Conservation (phyloP, 139 green algal genomes). For the Trebouxia sp. region DNA sequence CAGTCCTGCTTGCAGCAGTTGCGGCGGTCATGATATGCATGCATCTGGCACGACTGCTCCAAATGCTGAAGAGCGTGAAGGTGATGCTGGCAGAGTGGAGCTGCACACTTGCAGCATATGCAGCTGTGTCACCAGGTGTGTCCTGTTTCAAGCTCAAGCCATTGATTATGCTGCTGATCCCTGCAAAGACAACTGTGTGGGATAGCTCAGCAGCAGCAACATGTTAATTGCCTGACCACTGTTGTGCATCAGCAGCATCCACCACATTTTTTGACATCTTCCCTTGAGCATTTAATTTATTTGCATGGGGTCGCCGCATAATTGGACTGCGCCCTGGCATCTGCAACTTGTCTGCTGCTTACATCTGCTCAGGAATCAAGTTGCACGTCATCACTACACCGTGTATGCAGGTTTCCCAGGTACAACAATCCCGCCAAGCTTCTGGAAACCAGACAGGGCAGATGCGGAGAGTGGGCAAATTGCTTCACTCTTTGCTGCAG, state of each 20-base stretch:
- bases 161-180: too few species aligned
- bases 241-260: too few species aligned
- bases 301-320: too few species aligned
- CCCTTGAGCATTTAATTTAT: too few species aligned
- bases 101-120: conserved; percentile 60
- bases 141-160: neutral
- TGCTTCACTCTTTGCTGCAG: conserved; percentile 72
- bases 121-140: conserved; percentile 8
- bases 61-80: conserved; percentile 48
- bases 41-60: conserved; percentile 26
- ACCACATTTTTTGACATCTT: too few species aligned
- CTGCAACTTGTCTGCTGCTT: neutral
- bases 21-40: conserved; percentile 40
- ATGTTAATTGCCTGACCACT: too few species aligned
- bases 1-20: conserved; percentile 51
- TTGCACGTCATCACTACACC: neutral
- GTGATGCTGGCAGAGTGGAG: conserved; percentile 59
- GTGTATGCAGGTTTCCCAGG: conserved; percentile 53
- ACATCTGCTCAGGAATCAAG: neutral
- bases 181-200: neutral
- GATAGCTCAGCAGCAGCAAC: too few species aligned
- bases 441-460: conserved; percentile 69
- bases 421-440: conserved; percentile 70
- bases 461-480: conserved; percentile 83
- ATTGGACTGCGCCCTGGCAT: too few species aligned